Conservation (phyloP, 441 rosid genomes). For the Eruca vesicaria region DNA sequence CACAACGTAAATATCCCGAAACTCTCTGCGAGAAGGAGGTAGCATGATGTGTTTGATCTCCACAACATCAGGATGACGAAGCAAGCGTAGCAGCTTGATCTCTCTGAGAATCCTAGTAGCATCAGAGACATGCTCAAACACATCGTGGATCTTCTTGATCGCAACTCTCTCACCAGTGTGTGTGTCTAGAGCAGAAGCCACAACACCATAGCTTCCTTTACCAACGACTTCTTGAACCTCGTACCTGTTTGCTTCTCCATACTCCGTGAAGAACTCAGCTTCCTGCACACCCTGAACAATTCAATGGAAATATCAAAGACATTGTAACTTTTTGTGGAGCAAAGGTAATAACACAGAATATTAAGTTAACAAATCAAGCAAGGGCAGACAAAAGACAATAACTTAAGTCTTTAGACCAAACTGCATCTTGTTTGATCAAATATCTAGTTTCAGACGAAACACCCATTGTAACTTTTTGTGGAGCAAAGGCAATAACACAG, state of each 20-base stretch:
- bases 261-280: neutral
- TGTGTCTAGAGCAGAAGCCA: neutral
- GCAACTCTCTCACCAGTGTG: neutral
- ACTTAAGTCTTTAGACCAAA: too few species aligned
- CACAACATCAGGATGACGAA: neutral
- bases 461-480: neutral
- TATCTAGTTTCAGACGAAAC: neutral
- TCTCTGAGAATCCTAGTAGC: neutral
- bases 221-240: neutral
- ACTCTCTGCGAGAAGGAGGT: neutral
- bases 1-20: neutral
- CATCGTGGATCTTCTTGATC: neutral
- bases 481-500: neutral
- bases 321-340: too few species aligned
- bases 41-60: neutral
- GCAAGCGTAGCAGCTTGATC: neutral
- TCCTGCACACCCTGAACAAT: neutral
- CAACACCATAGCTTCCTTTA: neutral
- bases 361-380: too few species aligned
- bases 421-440: neutral
- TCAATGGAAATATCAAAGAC: neutral
- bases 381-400: too few species aligned
- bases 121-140: neutral
- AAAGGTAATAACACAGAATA: too few species aligned
- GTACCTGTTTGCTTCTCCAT: neutral